A percentile compares a stretch with the other conserved stretches of the same genome.
Conservation (phyloP, 2,329 filamentous ascomycete species). For the Penicillium sp. region DNA sequence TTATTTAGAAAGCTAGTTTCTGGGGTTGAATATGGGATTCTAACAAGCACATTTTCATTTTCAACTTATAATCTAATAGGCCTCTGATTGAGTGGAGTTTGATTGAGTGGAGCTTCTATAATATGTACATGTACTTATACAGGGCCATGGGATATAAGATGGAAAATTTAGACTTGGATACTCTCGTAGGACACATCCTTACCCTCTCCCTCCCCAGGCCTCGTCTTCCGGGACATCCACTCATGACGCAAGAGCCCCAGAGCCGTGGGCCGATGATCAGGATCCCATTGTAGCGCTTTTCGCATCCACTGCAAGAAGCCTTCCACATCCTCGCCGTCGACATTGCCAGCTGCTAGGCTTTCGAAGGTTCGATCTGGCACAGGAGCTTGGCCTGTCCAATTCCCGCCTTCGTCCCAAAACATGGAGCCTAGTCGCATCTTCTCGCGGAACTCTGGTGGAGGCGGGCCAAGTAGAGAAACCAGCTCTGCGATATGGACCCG, state of each 20-base stretch:
- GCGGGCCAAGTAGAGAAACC: conserved; percentile 18
- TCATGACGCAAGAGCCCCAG: conserved; percentile 40
- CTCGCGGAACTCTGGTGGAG: conserved; percentile 17
- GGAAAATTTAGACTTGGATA: background rate
- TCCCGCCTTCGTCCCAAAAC: conserved; percentile 28
- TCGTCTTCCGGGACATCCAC: conserved; percentile 31
- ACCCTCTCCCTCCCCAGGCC: background rate
- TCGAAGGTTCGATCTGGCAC: conserved; percentile 20
- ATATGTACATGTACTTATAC: background rate
- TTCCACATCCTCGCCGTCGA: conserved; percentile 26
- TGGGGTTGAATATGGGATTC: background rate
- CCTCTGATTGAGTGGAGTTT: background rate
- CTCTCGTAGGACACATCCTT: background rate
- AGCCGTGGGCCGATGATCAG: conserved; percentile 29
- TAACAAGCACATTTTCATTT: background rate
- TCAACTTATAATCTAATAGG: background rate
- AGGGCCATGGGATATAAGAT: background rate
- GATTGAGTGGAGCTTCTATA: background rate
- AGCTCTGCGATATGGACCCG: conserved; percentile 27
- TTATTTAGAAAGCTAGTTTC: background rate
- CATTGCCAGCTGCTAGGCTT: conserved; percentile 1
- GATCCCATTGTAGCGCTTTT: conserved; percentile 32
- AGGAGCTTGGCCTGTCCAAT: conserved; percentile 18
- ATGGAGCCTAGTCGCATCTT: conserved; percentile 18
- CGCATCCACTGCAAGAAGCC: conserved; percentile 30